Evolutionary conservation across 83 land plant genomes (phyloP).

Genomic region (Picea mariana): DNA sequence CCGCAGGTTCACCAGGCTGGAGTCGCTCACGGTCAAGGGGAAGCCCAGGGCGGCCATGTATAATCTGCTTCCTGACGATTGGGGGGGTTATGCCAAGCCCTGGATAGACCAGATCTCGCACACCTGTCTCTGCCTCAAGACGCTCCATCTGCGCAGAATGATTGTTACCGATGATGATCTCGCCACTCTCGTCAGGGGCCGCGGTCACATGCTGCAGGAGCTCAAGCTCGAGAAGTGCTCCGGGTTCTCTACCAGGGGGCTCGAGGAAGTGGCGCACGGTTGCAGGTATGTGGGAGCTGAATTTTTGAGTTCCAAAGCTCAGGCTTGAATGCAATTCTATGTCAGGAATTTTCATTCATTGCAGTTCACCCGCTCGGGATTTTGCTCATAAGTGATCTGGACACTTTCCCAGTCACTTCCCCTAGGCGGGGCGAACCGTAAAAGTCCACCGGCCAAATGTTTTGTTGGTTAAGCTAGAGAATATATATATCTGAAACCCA

Average conservation of each 20-base stretch:
- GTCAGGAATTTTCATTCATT: no score
- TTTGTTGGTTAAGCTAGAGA: no score
- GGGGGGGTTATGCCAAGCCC: conserved; percentile 53
- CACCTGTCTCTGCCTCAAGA: conserved; percentile 15
- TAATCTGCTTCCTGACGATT: conserved; percentile 29
- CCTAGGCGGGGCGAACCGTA: no score
- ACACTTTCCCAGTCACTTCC: no score
- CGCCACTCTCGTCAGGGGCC: conserved; percentile 16
- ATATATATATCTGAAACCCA: no score
- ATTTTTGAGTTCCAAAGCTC: background rate
- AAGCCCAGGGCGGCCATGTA: conserved; percentile 44
- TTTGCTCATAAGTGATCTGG: no score
- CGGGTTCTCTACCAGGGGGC: conserved; percentile 42
- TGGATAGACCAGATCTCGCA: conserved; percentile 29
- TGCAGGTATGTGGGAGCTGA: conserved; percentile 33
- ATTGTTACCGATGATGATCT: conserved; percentile 31
- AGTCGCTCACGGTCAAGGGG: conserved; percentile 38
- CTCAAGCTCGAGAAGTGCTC: conserved; percentile 48
- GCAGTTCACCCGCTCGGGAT: no score
- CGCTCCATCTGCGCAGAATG: conserved; percentile 41
- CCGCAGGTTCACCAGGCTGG: conserved; percentile 23
- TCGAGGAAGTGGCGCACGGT: conserved; percentile 19
- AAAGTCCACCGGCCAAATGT: no score
- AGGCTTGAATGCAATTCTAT: no score
- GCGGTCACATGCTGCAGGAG: conserved; percentile 18